Base-by-base conservation (phyloP, 331 rosid species). In the Quercus phellos region DNA sequence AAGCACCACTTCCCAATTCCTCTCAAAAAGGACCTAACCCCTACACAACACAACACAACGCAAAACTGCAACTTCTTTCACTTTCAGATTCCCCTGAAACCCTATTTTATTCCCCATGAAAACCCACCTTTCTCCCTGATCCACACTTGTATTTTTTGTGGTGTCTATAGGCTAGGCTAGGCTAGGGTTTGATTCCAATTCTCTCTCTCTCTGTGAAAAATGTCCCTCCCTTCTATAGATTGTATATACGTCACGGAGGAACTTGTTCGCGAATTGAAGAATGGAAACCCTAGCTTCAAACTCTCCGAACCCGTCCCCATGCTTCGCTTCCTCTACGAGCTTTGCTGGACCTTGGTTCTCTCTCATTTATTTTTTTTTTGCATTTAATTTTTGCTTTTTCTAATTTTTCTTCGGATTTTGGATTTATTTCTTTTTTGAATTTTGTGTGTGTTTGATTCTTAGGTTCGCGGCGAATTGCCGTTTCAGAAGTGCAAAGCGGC, bases 301-400 rank as follows among this genome's bases (percentile, higher is more conserved):
- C 85, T 85, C 59, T 74, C 96, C 2, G 77, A 88, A 43, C 88
- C 93, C 3, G 94, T 91, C 42, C 96, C 96, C 42, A 79, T 89
- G 88, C 90, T 91, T 71, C 98, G 99, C 67, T 95, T 95, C 75
- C 96, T 95, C 87, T 95, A 85, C 83, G 99, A 95, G 91, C 99
- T 95, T 61, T 93, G 96, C 83, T 92, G 88, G 86, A 83, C 89
- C 81, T 81, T 91, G 98, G 99, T 95, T 66, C 68, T 89, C 77
- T 70, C 32, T 17, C 75, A n/a, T n/a, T 63, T 42, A 67, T n/a
- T 38, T 59, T 34, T 2, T 21, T n/a, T 24, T 26, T 46, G 14
- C 17, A 12, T 69, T 58, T 55, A n/a, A 61, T 24, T 80, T 3
- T 14, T 19, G 29, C 66, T 60, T 13, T 12, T 26, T 73, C 73